Evolutionary conservation across 2,329 filamentous ascomycete species (phyloP).

Genomic region (Myriosclerotinia duriaeana): DNA sequence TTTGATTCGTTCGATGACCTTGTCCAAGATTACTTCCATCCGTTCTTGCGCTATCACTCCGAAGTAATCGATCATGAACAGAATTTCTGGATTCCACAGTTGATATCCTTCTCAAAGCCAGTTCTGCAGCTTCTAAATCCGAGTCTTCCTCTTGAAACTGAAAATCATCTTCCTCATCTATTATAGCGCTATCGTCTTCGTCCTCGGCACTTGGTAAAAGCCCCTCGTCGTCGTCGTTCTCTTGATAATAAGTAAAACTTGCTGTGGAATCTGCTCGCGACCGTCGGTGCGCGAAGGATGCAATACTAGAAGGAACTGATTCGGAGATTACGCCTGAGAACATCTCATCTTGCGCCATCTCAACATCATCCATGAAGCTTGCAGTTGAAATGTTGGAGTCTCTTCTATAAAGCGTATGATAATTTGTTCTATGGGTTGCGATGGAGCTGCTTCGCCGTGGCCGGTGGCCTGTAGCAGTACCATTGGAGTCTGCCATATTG

Average conservation of each 20-base stretch:
- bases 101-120: constrained; percentile 56
- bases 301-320: constrained; percentile 89
- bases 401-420: constrained; percentile 56
- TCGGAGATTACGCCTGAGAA: constrained; percentile 93
- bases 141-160: constrained; percentile 38
- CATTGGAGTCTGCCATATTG: constrained; percentile 36
- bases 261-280: constrained; percentile 77
- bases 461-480: constrained; percentile 29
- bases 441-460: constrained; percentile 39
- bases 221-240: constrained; percentile 59
- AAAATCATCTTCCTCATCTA: constrained; percentile 44
- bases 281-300: constrained; percentile 86
- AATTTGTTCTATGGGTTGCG: constrained; percentile 35
- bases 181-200: constrained; percentile 44
- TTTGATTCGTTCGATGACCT: constrained; percentile 73
- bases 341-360: constrained; percentile 97
- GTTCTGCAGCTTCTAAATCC: constrained; percentile 41
- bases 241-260: constrained; percentile 87
- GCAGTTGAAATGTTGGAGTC: constrained; percentile 70
- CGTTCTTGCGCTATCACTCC: constrained; percentile 69
- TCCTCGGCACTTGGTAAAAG: constrained; percentile 40
- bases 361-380: constrained; percentile 91
- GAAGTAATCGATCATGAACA: constrained; percentile 64
- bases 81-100: constrained; percentile 59
- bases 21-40: constrained; percentile 60